Evolutionary conservation across 768 basidiomycete species (phyloP), one percentile per base, ranked within the genome.

Genomic region (Coprinopsis strossmayeri): DNA sequence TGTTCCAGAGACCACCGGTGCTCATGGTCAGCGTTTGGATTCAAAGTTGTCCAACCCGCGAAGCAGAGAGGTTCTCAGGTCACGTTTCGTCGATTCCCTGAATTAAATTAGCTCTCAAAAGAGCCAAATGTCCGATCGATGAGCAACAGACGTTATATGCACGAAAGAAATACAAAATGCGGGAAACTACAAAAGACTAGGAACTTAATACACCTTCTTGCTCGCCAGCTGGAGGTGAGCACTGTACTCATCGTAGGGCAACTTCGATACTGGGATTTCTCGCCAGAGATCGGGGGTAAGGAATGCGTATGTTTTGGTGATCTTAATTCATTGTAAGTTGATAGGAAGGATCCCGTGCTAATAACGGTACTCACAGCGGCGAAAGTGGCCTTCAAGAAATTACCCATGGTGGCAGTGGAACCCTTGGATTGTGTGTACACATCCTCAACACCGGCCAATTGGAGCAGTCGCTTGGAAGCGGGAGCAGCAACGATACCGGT

Each of bases 401-500:
- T 95, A 63, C 91, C 91, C 91, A 93, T 93, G 52, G 96, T 99
- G 23, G 95, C 93, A 39, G 96, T 99, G 57, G 91, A 94, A 63
- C 96, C 96, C 73, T 93, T 95, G 48, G 95, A 85, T 69, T 95
- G 91, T 48, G 95, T 97, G 79, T 99, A 99, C 65, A 82, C 84
- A 69, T 99, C 96, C 73, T 94, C 82, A 55, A 99, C 83, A 78
- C 96, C 96, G 62, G 96, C 96, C 61, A 98, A 79, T 71, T 99
- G 95, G 55, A 99, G 74, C 61, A 99, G 77, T 57, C 95, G 87
- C 79, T 95, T 97, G 56, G 84, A 92, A 39, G 95, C 95, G 34
- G 95, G 96, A 43, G 96, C 96, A 61, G 96, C 96, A 62, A 99
- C 96, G 71, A 99, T 94, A 77, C 95, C 96, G 57, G 96, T 99